Base-by-base conservation (phyloP, 2,329 filamentous ascomycete genomes). In the Claviceps purpurea region DNA sequence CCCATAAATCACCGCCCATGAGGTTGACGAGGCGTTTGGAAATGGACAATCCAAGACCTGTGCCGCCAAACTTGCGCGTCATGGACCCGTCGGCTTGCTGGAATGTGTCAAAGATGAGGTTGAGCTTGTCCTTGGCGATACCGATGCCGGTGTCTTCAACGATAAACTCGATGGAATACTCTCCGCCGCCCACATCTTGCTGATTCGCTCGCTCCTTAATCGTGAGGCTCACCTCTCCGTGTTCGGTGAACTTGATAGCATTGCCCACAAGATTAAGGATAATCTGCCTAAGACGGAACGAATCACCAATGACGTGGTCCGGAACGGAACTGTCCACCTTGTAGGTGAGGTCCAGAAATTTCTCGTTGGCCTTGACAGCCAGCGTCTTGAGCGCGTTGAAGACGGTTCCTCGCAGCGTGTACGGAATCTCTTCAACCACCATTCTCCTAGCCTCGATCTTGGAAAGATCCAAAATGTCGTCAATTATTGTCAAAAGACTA, bases 31-130 rank as follows among this genome's bases (percentile, higher is more conserved):
- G 78, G 59, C 90, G 82, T 72, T 95, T 94, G 30, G 91, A 97
- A 63, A 97, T 97, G 16, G 91, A 96, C 26, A 97, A 72, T 59
- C 91, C 91, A 10, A 97, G 79, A 59, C 91, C 91, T 6, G 93
- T 97, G 60, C 91, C 91, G 61, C 91, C 91, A 66, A 97, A 97
- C 65, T 94, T 93, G 60, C 90, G 81, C 1, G 91, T 97, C 67
- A 94, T 97, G 38, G 90, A 96, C 40, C 91, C 91, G 65, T 97
- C 93, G 20, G 93, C 93, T 72, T 97, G 93, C 68, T 96, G 91
- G 81, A 97, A 97, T 0, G 91, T 97, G 70, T 97, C 93, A 69
- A 98, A 97, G 64, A 98, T 97, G 58, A 97, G 76, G 64, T 95
- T 89, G 50, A 97, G 79, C 72, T 97, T 97, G 70, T 97, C 90